phyloP scores from a whole-genome alignment of 805 yeast genomes.

The Kodamaea nitidulidarum region DNA sequence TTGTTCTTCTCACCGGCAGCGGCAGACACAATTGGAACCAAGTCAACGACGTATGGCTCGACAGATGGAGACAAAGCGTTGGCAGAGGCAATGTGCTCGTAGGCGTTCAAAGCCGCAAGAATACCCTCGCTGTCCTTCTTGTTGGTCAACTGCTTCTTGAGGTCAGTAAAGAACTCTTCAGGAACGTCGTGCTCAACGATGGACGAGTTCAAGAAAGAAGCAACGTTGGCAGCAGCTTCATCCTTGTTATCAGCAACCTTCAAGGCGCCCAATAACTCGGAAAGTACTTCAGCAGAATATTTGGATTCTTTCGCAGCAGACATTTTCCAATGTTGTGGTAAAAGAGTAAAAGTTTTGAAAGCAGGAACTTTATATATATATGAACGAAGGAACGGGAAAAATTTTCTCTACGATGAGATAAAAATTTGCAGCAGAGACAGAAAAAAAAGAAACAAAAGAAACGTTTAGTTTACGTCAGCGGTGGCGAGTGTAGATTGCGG shows the following conservation, averaged over 20 bases:
- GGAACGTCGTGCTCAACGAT: conserved; percentile 99
- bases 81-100: conserved; percentile 77
- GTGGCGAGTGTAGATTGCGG: too few species aligned
- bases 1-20: conserved; percentile 90
- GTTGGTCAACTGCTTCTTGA: conserved; percentile 70
- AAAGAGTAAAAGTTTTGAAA: conserved; percentile 15
- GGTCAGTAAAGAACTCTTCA: conserved; percentile 73
- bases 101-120: conserved; percentile 78
- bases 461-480: background rate
- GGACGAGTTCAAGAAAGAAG: conserved; percentile 92
- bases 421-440: conserved; percentile 5
- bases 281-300: conserved; percentile 74
- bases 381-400: conserved; percentile 4
- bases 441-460: conserved; percentile 2
- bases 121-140: conserved; percentile 68
- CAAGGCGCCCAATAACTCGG: conserved; percentile 89
- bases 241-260: conserved; percentile 88
- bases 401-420: conserved; percentile 10
- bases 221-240: conserved; percentile 82
- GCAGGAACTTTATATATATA: conserved; percentile 9
- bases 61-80: conserved; percentile 82
- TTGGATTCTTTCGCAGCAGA: conserved; percentile 57
- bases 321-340: conserved; percentile 34
- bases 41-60: conserved; percentile 88
- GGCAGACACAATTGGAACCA: conserved; percentile 65